Conservation (phyloP, 176 grass and related monocot genomes). For the Olyra latifolia region DNA sequence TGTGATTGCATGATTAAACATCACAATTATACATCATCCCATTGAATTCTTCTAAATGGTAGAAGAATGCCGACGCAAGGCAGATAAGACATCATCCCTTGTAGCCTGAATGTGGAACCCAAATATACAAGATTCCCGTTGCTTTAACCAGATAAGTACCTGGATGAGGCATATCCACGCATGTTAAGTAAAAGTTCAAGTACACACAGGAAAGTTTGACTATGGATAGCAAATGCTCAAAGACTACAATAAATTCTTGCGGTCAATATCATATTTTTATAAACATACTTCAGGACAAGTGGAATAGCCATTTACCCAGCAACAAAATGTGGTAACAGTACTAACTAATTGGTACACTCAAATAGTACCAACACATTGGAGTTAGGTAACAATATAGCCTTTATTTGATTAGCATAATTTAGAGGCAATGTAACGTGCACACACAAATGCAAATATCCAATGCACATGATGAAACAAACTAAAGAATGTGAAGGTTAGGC, state of each 20-base stretch:
- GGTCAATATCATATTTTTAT: not conserved
- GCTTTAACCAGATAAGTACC: conserved; percentile 94
- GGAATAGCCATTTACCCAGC: conserved; percentile 56
- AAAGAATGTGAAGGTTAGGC: no score
- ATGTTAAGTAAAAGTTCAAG: conserved; percentile 29
- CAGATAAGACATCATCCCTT: conserved; percentile 73
- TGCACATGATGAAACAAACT: no score
- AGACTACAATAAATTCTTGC: not conserved
- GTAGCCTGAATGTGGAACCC: conserved; percentile 80
- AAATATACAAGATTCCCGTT: conserved; percentile 94
- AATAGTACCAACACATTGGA: no score
- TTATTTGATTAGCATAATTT: no score
- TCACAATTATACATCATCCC: not conserved
- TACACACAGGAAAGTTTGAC: not conserved
- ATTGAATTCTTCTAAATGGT: conserved; percentile 50
- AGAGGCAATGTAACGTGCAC: no score
- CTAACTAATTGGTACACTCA: no score
- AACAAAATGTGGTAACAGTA: no score
- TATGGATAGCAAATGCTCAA: conserved; percentile 17
- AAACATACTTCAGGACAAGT: not conserved
- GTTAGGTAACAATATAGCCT: no score
- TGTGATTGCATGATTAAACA: not conserved
- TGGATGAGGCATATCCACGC: conserved; percentile 25
- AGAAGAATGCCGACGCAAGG: conserved; percentile 75
- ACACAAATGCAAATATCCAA: no score